Percentiles rank a stretch among this genome's conserved stretches.
Conservation (phyloP, 2,329 filamentous ascomycete species). For the Colletotrichum noveboracense region DNA sequence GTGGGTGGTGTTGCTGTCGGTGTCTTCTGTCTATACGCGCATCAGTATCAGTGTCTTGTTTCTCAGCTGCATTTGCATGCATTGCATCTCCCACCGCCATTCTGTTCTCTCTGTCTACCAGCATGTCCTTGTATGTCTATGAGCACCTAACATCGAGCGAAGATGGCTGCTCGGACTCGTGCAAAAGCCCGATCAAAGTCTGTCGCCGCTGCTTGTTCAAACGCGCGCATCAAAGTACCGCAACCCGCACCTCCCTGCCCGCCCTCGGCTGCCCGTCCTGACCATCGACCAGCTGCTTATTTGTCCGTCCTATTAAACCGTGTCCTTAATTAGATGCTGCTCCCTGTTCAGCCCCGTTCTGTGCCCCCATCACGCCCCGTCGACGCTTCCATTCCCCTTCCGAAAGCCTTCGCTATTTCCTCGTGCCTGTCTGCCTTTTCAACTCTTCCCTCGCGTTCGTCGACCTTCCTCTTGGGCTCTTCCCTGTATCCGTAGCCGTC, state of each 20-base stretch:
- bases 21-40: neutral
- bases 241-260: neutral
- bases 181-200: neutral
- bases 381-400: neutral
- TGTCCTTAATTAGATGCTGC: neutral
- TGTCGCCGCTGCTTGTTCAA: neutral
- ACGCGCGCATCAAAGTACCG: neutral
- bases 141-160: neutral
- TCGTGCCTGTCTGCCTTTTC: neutral
- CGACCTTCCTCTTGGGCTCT: neutral
- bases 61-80: slow-evolving; percentile 8
- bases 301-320: slow-evolving; percentile 15
- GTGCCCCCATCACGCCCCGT: neutral
- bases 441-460: neutral
- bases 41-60: neutral
- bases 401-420: neutral
- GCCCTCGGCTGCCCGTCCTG: neutral
- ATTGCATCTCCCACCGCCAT: slow-evolving; percentile 10
- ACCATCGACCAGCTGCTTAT: slow-evolving; percentile 5
- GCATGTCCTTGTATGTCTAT: neutral
- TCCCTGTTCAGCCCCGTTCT: slow-evolving; percentile 1
- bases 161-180: neutral
- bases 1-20: too few relatives aligned
- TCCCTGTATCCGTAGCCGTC: neutral
- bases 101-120: neutral